Conservation (phyloP, 306 rosid genomes). For the Fagus crenata region DNA sequence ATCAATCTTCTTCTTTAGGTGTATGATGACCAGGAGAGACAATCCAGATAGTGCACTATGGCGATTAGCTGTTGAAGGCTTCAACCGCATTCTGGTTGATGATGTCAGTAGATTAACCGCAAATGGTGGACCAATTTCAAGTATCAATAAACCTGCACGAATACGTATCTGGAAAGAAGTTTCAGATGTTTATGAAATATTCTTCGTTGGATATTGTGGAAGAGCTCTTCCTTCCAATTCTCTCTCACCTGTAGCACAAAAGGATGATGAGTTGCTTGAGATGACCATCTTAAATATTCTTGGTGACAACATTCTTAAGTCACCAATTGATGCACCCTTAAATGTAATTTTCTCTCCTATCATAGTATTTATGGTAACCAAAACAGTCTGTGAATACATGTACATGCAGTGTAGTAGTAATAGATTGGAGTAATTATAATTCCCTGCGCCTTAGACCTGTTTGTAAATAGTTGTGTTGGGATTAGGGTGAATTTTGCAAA, state of each 20-base stretch:
- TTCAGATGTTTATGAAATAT: conserved; percentile 88
- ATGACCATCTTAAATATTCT: conserved; percentile 69
- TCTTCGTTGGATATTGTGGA: conserved; percentile 95
- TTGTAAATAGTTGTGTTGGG: background rate
- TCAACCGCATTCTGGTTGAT: conserved; percentile 67
- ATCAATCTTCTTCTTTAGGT: too few relatives aligned
- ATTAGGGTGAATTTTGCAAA: background rate
- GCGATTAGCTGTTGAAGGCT: conserved; percentile 84
- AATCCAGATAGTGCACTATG: too few relatives aligned
- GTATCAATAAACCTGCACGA: conserved; percentile 65
- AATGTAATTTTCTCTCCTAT: conserved; percentile 61
- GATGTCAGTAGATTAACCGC: conserved; percentile 44
- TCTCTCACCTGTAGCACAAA: conserved; percentile 56
- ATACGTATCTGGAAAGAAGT: conserved; percentile 92
- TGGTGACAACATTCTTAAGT: conserved; percentile 77
- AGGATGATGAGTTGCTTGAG: conserved; percentile 86
- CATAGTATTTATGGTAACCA: background rate
- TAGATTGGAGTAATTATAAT: background rate
- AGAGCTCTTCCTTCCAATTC: conserved; percentile 86
- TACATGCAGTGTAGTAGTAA: background rate
- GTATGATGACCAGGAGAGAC: too few relatives aligned
- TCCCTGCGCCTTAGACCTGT: background rate
- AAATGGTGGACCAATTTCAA: conserved; percentile 44
- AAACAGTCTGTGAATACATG: too few relatives aligned
- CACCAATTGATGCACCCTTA: conserved; percentile 67